Percentiles rank a stretch among this genome's conserved stretches.
phyloP scores from a whole-genome alignment of 352 stramenopile species.

The Phytophthora constricta region DNA sequence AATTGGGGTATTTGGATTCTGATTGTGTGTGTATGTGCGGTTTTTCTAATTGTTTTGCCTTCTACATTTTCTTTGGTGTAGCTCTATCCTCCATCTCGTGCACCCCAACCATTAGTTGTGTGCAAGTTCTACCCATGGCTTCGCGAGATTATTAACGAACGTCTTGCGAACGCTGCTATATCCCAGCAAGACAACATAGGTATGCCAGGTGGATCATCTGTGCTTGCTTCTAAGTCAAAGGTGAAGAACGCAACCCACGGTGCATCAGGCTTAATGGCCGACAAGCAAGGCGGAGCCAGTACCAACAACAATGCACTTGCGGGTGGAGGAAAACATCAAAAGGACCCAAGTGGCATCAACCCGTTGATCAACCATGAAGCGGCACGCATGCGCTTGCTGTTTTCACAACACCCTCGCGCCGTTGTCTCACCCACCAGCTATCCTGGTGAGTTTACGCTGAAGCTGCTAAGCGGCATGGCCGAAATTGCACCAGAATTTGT shows the following conservation, averaged over 20 bases:
- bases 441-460: slow-evolving; percentile 75
- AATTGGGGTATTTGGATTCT: neutral
- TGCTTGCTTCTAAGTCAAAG: slow-evolving; percentile 44
- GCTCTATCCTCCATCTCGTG: slow-evolving; percentile 77
- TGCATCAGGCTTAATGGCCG: slow-evolving; percentile 27
- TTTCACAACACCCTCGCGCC: slow-evolving; percentile 52
- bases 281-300: slow-evolving; percentile 30
- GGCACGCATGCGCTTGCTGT: slow-evolving; percentile 58
- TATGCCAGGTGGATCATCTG: slow-evolving; percentile 14
- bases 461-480: slow-evolving; percentile 66
- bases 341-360: slow-evolving; percentile 44
- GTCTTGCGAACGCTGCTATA: slow-evolving; percentile 67
- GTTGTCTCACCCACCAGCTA: slow-evolving; percentile 54
- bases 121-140: slow-evolving; percentile 92
- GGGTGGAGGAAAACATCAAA: slow-evolving; percentile 54
- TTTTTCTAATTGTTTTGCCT: slow-evolving; percentile 4
- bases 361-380: slow-evolving; percentile 65
- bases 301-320: slow-evolving; percentile 10
- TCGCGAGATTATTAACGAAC: slow-evolving; percentile 85
- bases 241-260: slow-evolving; percentile 42
- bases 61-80: slow-evolving; percentile 31
- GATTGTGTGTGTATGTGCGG: neutral
- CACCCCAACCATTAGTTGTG: slow-evolving; percentile 72
- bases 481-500: slow-evolving; percentile 73
- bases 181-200: slow-evolving; percentile 59